These are phyloP conservation scores for Chiua virens DNA, from an alignment of 768 basidiomycete genomes.

Conservation along the genomic window DNA sequence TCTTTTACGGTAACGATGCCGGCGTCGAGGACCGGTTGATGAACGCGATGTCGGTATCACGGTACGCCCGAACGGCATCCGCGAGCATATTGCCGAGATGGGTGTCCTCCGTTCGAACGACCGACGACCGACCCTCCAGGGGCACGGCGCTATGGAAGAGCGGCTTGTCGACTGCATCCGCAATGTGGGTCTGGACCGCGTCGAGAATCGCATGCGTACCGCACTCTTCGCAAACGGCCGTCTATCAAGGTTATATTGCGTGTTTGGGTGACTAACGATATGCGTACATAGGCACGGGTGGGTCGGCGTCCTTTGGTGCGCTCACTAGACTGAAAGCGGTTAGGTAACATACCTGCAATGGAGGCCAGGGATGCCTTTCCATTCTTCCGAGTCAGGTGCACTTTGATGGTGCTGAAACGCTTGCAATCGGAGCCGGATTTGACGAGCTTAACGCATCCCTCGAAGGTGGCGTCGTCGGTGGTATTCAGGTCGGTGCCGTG, in stretches of 20 bases:
- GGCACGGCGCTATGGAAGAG: conserved; percentile 3
- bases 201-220: background rate
- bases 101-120: conserved; percentile 1
- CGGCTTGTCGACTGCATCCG: background rate
- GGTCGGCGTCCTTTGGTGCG: background rate
- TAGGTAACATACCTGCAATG: conserved; percentile 1
- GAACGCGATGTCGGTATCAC: conserved; percentile 15
- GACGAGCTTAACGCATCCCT: conserved; percentile 6
- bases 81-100: conserved; percentile 6
- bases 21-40: conserved; percentile 6
- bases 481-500: background rate
- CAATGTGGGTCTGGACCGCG: background rate
- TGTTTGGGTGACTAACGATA: conserved; percentile 2
- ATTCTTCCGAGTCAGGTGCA: background rate
- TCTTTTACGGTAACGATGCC: conserved; percentile 6
- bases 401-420: conserved; percentile 4
- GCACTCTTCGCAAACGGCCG: conserved; percentile 4
- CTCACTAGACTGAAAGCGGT: background rate
- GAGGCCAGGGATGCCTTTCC: background rate
- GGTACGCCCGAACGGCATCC: conserved; percentile 19
- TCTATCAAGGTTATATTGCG: conserved; percentile 4
- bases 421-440: conserved; percentile 7
- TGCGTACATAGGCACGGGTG: background rate
- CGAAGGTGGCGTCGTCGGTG: background rate
- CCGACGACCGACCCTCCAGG: conserved; percentile 3